phyloP scores from a whole-genome alignment of 495 filamentous ascomycete species.

The Talaromyces liani region DNA sequence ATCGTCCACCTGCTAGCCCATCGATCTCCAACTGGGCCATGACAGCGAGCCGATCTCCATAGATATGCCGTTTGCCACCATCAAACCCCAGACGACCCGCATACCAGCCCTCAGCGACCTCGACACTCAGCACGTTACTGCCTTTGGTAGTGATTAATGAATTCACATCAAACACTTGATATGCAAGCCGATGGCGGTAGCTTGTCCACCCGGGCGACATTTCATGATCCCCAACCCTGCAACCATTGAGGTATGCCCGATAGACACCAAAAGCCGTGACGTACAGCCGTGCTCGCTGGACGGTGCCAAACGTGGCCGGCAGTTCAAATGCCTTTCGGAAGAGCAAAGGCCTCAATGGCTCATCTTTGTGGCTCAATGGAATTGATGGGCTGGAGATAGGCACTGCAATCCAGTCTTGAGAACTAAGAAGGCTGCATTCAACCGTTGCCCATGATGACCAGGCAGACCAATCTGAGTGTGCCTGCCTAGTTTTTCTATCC shows the following conservation, averaged over 20 bases:
- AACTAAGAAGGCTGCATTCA: conserved; percentile 29
- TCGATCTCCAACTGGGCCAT: conserved; percentile 38
- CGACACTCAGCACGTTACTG: conserved; percentile 37
- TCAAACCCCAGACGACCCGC: conserved; percentile 39
- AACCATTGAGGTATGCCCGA: conserved; percentile 41
- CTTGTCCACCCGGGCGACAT: conserved; percentile 48
- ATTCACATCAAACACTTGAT: conserved; percentile 44
- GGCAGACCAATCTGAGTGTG: too few relatives aligned
- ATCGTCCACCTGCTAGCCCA: conserved; percentile 13
- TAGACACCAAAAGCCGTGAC: conserved; percentile 46
- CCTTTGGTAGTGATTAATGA: conserved; percentile 22
- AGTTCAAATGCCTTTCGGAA: conserved; percentile 23
- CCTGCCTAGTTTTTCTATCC: background rate
- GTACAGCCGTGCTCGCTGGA: conserved; percentile 34
- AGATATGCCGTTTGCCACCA: conserved; percentile 25
- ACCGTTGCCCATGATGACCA: conserved; percentile 30
- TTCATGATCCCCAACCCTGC: conserved; percentile 35
- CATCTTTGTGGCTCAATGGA: conserved; percentile 11
- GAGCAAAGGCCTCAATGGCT: conserved; percentile 19
- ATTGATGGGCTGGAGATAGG: conserved; percentile 20
- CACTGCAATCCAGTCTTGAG: conserved; percentile 31
- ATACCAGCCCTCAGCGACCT: conserved; percentile 51
- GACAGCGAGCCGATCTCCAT: conserved; percentile 37
- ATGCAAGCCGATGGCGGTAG: conserved; percentile 42
- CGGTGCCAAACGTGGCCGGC: background rate